Evolutionary conservation across 2,329 filamentous ascomycete genomes (phyloP), one percentile per base, ranked within the genome.

Genomic region (Epicoccum sorghinum): DNA sequence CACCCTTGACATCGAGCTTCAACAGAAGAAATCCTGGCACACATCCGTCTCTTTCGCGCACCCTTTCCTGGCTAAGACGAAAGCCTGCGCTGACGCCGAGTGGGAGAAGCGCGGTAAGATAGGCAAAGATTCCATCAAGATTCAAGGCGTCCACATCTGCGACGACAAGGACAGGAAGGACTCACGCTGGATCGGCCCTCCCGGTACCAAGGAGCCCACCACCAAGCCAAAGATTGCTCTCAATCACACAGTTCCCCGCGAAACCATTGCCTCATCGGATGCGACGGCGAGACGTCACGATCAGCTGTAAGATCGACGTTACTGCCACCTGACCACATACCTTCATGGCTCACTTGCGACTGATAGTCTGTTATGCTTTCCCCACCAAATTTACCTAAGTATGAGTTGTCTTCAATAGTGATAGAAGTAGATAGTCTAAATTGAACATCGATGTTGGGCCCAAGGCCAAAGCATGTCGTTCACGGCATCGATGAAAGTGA

Each of bases 51-150:
- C 22, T 14, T 57, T 68, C 35, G 6, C 32, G 4, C 53, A 65
- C 14, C 66, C 66, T 4, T 67, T 52, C 35, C 13, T 46, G 2
- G 18, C 43, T 1, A 47, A 14, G 2, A 35, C 23, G 12, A 13
- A 22, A 0, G 33, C 62, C 13, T 68, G 66, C 29, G 60, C 58
- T 24, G 50, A 61, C 10, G 63, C 64, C 6, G 58, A 66, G 40
- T 69, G 66, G 66, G 60, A 67, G 49, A 61, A 64, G 35, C 57
- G 57, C 9, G 59, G 62, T 12, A 32, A 54, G 60, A 29, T 10
- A 14, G 4, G 30, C 13, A 27, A 55, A 2, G 23, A 38, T 3
- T 61, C 62, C 23, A 46, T 68, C 27, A 55, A 59, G 14, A 47
- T 68, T 7, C 55, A 65, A 25, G 9, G 51, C 7, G 44, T 40